Conservation (phyloP, 371 early-diverging fungal species). For the Scutellospora calospora region DNA sequence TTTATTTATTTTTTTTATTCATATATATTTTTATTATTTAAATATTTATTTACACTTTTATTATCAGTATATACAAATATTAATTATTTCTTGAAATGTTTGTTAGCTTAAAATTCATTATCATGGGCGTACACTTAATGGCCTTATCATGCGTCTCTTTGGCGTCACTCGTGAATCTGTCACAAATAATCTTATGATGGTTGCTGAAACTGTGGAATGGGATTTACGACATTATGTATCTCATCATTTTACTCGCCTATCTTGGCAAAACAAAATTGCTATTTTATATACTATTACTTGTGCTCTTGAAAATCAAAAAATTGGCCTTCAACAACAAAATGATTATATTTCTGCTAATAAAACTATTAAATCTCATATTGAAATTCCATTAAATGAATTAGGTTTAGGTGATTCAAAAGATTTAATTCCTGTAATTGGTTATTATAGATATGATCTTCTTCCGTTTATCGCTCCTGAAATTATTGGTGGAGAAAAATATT, state of each 20-base stretch:
- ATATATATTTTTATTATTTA: neutral
- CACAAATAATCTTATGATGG: conserved; percentile 23
- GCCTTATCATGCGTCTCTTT: conserved; percentile 15
- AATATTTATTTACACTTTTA: too few species aligned
- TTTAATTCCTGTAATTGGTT: conserved; percentile 37
- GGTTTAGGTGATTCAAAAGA: conserved; percentile 11
- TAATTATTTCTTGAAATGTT: neutral
- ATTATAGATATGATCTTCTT: conserved; percentile 32
- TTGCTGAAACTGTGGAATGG: conserved; percentile 32
- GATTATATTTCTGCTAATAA: neutral
- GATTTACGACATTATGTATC: conserved; percentile 36
- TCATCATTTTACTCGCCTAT: conserved; percentile 24
- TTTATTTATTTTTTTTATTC: neutral
- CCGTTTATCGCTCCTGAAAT: conserved; percentile 36
- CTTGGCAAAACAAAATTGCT: conserved; percentile 21
- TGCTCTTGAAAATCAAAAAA: conserved; percentile 14
- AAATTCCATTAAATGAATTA: conserved; percentile 28
- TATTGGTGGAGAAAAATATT: conserved; percentile 24
- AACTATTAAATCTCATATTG: conserved; percentile 25
- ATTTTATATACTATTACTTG: conserved; percentile 15
- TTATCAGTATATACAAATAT: too few species aligned
- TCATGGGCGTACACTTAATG: conserved; percentile 2
- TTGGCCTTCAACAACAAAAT: neutral
- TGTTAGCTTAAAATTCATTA: conserved; percentile 30
- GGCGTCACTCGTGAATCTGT: conserved; percentile 14